Evolutionary conservation across 176 grass and related monocot genomes (phyloP), one percentile per base, ranked within the genome.

Genomic region (Puya raimondii): DNA sequence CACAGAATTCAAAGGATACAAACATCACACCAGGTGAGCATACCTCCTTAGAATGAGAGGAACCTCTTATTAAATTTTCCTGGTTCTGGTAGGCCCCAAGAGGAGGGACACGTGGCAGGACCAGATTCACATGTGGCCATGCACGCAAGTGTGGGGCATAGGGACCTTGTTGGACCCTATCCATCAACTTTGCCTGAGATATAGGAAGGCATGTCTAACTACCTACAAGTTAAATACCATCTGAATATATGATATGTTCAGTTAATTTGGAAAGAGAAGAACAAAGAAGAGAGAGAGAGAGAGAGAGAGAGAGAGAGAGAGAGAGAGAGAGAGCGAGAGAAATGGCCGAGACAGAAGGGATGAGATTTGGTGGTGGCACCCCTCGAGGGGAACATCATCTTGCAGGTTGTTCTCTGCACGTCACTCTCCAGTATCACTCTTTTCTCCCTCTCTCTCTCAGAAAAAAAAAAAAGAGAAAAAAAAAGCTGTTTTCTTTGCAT

Each of bases 131-230:
- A 61, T 0, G 56, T 61, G 56, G 56, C n/a, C 56, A 61, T 61
- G 56, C 56, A 61, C 7, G 12, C 10, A 22, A 61, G 9, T 42
- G 56, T 61, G 56, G 56, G 56, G 56, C 21, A 61, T 61, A n/a
- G 56, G 21, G 56, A 20, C 56, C 56, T 61, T 10, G 56, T 61
- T 18, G 16, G 17, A n/a, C 56, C 16, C 8, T 61, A 61, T 7
- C 56, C 56, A 61, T 61, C 56, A 61, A 61, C 56, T 18, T 9
- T 61, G 56, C 56, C 56, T 18, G 21, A 20, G n/a, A 18, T 18
- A 61, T 61, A 61, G 56, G 56, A 61, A 61, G 56, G 56, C 56
- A 61, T 61, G 56, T 61, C 56, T 61, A 61, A 61, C 56, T 1
- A 22, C n/a, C n/a, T 3, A 22, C 10, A 61, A 61, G 56, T 20